Conservation (phyloP, 441 rosid species). For the Geranium incanum region DNA sequence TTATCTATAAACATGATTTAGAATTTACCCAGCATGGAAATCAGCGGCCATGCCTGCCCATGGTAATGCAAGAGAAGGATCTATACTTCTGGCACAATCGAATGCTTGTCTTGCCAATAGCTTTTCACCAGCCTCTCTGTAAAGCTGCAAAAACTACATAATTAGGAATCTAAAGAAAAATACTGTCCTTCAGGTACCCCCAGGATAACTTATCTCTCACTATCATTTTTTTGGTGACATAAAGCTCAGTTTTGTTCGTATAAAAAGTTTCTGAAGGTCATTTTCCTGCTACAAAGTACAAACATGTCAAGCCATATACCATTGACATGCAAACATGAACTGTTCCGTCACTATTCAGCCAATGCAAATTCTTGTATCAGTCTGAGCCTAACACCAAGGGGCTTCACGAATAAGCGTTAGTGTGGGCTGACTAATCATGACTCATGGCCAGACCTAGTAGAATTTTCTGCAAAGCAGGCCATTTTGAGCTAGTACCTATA, state of each 20-base stretch:
- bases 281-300: neutral
- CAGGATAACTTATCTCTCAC: neutral
- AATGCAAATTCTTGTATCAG: neutral
- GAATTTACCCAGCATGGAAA: constrained; percentile 48
- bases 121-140: constrained; percentile 56
- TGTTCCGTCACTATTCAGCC: constrained; percentile 1
- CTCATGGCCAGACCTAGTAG: neutral
- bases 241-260: neutral
- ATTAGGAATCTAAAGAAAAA: neutral
- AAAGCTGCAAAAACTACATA: constrained; percentile 50
- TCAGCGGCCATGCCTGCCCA: constrained; percentile 99
- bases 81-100: constrained; percentile 92
- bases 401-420: constrained; percentile 4
- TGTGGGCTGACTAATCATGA: neutral
- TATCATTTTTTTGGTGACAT: neutral
- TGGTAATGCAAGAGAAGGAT: constrained; percentile 92
- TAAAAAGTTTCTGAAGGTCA: neutral
- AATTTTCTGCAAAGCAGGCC: constrained; percentile 6
- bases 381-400: neutral
- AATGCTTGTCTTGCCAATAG: constrained; percentile 79
- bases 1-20: constrained; percentile 15
- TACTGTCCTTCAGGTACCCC: neutral
- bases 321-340: neutral
- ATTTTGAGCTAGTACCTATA: neutral
- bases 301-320: constrained; percentile 3